Percentiles rank a stretch among this genome's conserved stretches.
Evolutionary conservation across 1,284 basidiomycete genomes (phyloP).

Genomic region (Naganishia cerealis): DNA sequence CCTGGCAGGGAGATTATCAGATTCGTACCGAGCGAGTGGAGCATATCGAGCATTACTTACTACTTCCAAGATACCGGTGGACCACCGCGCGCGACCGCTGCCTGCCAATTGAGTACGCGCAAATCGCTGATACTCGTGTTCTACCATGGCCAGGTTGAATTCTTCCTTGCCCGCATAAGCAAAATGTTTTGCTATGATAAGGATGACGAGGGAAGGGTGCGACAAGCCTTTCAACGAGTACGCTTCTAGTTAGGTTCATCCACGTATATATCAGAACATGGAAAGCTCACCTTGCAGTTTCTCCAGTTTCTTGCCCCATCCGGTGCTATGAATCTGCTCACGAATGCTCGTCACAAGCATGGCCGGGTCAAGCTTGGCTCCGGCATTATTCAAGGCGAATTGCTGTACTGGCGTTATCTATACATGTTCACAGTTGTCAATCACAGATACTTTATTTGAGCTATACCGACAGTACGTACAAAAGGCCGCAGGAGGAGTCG

Average conservation of each 20-base stretch:
- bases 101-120: conserved; percentile 52
- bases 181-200: conserved; percentile 65
- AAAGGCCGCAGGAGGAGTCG: conserved; percentile 66
- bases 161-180: conserved; percentile 67
- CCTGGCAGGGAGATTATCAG: conserved; percentile 36
- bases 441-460: not conserved
- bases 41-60: conserved; percentile 36
- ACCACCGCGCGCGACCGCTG: conserved; percentile 50
- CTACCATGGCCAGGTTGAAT: conserved; percentile 53
- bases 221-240: conserved; percentile 40
- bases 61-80: conserved; percentile 43
- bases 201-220: conserved; percentile 49
- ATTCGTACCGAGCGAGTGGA: not conserved
- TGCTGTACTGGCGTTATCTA: conserved; percentile 34
- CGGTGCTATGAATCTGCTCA: conserved; percentile 35
- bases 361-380: conserved; percentile 26
- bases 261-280: not conserved
- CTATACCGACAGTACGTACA: conserved; percentile 56
- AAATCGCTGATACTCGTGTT: conserved; percentile 53
- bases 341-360: conserved; percentile 26
- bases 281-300: conserved; percentile 35
- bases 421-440: not conserved
- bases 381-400: conserved; percentile 10
- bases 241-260: not conserved
- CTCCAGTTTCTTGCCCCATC: conserved; percentile 36